A percentile compares a stretch with the other conserved stretches of the same genome.
Conservation (phyloP, 2,329 filamentous ascomycete species). For the Pseudogymnoascus verrucosus region DNA sequence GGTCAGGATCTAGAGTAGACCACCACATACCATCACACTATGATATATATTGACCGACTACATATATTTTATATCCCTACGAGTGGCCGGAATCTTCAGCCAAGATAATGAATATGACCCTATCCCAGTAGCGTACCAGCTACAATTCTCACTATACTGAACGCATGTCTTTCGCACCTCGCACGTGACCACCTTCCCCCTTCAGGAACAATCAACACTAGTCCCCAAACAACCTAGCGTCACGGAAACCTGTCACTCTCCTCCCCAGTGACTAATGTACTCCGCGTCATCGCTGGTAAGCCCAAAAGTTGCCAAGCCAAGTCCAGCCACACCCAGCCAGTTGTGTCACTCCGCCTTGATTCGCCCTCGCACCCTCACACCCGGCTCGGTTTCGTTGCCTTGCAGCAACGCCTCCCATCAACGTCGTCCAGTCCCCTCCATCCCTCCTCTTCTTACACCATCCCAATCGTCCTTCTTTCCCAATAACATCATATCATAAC, state of each 20-base stretch:
- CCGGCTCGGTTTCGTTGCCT: constrained; percentile 7
- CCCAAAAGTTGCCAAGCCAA: neutral
- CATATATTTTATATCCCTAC: neutral
- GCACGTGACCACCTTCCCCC: neutral
- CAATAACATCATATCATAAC: neutral
- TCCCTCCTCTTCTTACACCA: neutral
- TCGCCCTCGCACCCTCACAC: neutral
- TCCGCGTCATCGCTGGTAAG: neutral
- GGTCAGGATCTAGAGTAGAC: neutral
- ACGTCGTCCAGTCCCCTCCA: neutral
- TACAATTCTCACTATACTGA: neutral
- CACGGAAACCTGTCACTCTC: neutral
- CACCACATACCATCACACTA: neutral
- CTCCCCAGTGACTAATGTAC: neutral
- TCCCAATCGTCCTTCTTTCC: constrained; percentile 3
- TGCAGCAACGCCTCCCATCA: neutral
- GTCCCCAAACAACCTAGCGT: neutral
- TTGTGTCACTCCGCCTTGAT: neutral
- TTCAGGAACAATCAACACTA: neutral
- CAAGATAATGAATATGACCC: neutral
- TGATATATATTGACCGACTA: too few species aligned
- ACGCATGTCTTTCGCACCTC: neutral
- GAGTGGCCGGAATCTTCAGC: neutral
- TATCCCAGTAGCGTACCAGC: neutral
- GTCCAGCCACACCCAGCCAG: neutral